Conservation (phyloP, 805 yeast species). For the Brettanomyces nanus region DNA sequence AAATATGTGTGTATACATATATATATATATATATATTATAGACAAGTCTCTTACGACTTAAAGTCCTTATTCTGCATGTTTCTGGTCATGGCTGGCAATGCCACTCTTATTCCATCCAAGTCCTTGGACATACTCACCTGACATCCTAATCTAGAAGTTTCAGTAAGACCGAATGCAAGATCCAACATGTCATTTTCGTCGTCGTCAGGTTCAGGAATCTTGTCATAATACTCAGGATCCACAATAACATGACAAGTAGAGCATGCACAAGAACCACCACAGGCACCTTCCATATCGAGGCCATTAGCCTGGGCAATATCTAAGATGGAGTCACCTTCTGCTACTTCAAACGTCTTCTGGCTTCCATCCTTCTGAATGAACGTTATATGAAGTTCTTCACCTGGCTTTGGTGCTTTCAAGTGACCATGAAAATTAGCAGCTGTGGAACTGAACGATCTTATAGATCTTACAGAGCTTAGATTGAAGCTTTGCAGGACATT, state of each 20-base stretch:
- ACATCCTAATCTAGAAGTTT: constrained; percentile 93
- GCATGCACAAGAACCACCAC: constrained; percentile 99
- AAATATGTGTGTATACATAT: no score
- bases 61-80: constrained; percentile 82
- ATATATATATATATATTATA: background rate
- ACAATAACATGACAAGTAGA: constrained; percentile 96
- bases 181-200: constrained; percentile 99
- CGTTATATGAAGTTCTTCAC: constrained; percentile 83
- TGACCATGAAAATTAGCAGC: constrained; percentile 58
- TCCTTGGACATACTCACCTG: constrained; percentile 86
- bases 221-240: constrained; percentile 90
- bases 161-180: constrained; percentile 94
- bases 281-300: constrained; percentile 95
- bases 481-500: no score
- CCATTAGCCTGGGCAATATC: constrained; percentile 94
- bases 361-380: constrained; percentile 89
- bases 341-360: constrained; percentile 74
- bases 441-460: constrained; percentile 16
- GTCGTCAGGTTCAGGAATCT: constrained; percentile 89
- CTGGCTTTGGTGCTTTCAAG: constrained; percentile 81
- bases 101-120: constrained; percentile 88
- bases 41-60: constrained; percentile 23
- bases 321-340: constrained; percentile 84
- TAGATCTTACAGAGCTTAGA: constrained; percentile 3
- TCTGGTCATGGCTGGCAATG: constrained; percentile 95